Conservation (phyloP, 768 basidiomycete species). For the Mycena galericulata region DNA sequence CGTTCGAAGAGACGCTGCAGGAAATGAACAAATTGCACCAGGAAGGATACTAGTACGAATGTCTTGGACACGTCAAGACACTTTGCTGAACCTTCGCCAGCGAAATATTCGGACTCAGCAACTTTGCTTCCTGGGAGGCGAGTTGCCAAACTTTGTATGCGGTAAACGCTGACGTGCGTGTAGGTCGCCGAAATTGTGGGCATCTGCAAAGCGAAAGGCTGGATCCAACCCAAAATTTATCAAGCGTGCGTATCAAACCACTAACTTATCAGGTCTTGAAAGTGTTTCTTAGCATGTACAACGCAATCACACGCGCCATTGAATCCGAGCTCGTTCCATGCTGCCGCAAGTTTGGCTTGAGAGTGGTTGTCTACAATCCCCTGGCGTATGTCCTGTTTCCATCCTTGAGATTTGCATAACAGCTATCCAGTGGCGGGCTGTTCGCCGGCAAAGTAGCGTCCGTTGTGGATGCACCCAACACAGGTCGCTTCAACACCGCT, state of each 20-base stretch:
- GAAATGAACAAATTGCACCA: conserved; percentile 57
- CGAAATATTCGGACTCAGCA: conserved; percentile 62
- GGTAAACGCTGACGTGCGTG: neutral
- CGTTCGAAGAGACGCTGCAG: conserved; percentile 60
- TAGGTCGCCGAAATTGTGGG: conserved; percentile 62
- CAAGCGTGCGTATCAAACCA: conserved; percentile 50
- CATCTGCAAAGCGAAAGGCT: conserved; percentile 59
- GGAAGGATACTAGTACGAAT: conserved; percentile 60
- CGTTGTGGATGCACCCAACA: conserved; percentile 45
- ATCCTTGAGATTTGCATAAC: neutral
- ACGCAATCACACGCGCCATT: conserved; percentile 60
- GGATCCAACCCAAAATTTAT: conserved; percentile 59
- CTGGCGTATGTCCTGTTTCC: conserved; percentile 49
- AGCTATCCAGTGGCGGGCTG: conserved; percentile 52
- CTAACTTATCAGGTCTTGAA: neutral
- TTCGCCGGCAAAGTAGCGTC: conserved; percentile 60
- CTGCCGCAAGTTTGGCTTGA: conserved; percentile 59
- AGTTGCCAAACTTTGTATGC: neutral
- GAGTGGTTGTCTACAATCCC: conserved; percentile 60
- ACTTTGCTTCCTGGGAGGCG: conserved; percentile 63
- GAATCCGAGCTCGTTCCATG: conserved; percentile 62
- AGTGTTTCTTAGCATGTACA: conserved; percentile 45
- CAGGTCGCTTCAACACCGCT: conserved; percentile 56
- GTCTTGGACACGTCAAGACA: conserved; percentile 23
- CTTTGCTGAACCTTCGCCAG: conserved; percentile 39